Evolutionary conservation across 345 rosid species (phyloP).

Genomic region (Aquilaria yunnanensis): DNA sequence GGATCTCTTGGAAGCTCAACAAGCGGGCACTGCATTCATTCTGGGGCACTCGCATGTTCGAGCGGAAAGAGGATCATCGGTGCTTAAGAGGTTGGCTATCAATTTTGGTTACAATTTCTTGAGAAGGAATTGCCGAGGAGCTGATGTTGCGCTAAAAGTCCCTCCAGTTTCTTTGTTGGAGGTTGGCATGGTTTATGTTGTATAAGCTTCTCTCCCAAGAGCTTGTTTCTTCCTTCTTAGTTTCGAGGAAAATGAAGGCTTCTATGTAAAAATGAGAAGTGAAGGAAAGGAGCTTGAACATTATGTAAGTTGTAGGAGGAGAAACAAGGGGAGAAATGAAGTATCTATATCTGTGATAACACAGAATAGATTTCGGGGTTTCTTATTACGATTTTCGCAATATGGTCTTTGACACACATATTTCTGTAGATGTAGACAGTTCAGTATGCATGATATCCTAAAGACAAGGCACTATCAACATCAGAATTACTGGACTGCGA

Average conservation of each 20-base stretch:
- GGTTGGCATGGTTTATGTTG: conserved; percentile 96
- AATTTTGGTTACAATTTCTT: conserved; percentile 83
- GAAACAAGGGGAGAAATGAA: too few species aligned
- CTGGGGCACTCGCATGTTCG: conserved; percentile 86
- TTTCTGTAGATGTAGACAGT: too few species aligned
- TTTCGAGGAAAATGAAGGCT: too few species aligned
- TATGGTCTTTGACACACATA: too few species aligned
- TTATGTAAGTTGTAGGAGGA: too few species aligned
- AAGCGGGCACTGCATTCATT: conserved; percentile 88
- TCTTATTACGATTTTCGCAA: too few species aligned
- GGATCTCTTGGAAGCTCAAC: conserved; percentile 62
- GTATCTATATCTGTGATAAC: too few species aligned
- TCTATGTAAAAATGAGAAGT: too few species aligned
- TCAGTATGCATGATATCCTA: conserved; percentile 3
- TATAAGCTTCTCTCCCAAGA: conserved; percentile 24
- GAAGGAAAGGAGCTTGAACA: too few species aligned
- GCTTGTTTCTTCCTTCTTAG: too few species aligned
- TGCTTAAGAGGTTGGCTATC: conserved; percentile 68
- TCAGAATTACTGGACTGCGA: conserved; percentile 1
- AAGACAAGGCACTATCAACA: conserved; percentile 5
- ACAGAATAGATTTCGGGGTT: too few species aligned
- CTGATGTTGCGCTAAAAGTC: conserved; percentile 87
- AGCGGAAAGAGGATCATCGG: conserved; percentile 94
- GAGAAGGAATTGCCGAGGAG: conserved; percentile 83
- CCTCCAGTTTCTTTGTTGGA: conserved; percentile 86